Conservation (phyloP, 129 eudicot species). For the Flaveria robusta region DNA sequence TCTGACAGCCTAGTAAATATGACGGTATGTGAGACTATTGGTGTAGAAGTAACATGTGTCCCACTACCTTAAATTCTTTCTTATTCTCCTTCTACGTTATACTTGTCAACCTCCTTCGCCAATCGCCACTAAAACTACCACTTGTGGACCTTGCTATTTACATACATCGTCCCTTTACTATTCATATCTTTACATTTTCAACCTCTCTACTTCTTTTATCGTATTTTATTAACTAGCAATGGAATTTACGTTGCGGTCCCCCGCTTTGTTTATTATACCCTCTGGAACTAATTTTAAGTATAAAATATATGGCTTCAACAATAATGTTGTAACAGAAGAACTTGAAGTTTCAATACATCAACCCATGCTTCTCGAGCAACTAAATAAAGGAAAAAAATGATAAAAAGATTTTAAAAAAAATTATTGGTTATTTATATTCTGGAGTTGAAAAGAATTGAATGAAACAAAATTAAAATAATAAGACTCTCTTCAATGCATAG, state of each 20-base stretch:
- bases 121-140: background rate
- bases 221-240: background rate
- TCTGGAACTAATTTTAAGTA: too few species aligned
- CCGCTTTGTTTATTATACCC: background rate
- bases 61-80: conserved; percentile 21
- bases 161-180: conserved; percentile 9
- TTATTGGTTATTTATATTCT: too few species aligned
- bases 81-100: background rate
- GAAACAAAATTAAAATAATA: too few species aligned
- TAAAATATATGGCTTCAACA: too few species aligned
- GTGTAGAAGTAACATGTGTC: conserved; percentile 29
- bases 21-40: conserved; percentile 16
- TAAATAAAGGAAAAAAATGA: too few species aligned
- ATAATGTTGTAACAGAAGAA: too few species aligned
- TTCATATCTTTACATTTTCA: background rate
- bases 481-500: too few species aligned
- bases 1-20: conserved; percentile 33
- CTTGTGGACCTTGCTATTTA: conserved; percentile 11
- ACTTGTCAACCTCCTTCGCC: conserved; percentile 22
- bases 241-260: background rate
- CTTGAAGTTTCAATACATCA: too few species aligned
- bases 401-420: too few species aligned
- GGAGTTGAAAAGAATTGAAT: too few species aligned
- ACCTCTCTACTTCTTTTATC: background rate
- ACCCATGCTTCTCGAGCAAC: too few species aligned